These are phyloP conservation scores for Stephania cephalantha DNA, from an alignment of 164 flowering plant genomes.

Conservation along the genomic window DNA sequence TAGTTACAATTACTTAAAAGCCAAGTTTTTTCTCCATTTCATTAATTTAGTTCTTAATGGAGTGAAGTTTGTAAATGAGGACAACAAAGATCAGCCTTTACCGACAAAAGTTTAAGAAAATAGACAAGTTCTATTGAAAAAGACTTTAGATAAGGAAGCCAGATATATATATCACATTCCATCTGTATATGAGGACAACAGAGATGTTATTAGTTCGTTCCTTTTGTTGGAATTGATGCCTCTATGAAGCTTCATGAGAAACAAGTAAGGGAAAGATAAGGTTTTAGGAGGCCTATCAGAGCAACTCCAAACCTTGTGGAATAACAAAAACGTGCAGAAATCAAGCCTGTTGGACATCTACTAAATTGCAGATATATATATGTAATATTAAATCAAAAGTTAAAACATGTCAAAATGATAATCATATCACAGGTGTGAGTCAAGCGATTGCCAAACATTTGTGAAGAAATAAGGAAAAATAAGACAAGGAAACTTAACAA, in stretches of 20 bases:
- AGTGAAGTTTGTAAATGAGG: no score
- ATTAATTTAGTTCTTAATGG: no score
- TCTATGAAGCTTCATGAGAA: constrained; percentile 33
- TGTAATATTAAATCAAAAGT: not conserved
- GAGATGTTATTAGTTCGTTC: constrained; percentile 45
- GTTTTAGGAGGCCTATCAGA: constrained; percentile 5
- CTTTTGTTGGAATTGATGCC: constrained; percentile 36
- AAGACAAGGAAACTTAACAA: no score
- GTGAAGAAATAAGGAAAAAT: not conserved
- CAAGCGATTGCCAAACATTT: no score
- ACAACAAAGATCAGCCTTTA: constrained; percentile 10
- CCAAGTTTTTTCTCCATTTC: no score
- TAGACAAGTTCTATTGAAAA: constrained; percentile 1
- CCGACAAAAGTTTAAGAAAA: not conserved
- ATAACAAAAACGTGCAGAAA: not conserved
- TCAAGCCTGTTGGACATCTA: not conserved
- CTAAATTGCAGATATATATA: not conserved
- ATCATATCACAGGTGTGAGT: not conserved
- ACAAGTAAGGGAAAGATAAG: constrained; percentile 6
- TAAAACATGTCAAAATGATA: not conserved
- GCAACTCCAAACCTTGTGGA: not conserved
- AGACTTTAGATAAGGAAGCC: not conserved
- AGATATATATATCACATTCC: constrained; percentile 47
- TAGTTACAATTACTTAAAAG: no score
- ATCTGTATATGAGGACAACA: constrained; percentile 47